Base-by-base conservation (phyloP, 225 moss, liverwort and hornwort species). In the Takakia lepidozioides region DNA sequence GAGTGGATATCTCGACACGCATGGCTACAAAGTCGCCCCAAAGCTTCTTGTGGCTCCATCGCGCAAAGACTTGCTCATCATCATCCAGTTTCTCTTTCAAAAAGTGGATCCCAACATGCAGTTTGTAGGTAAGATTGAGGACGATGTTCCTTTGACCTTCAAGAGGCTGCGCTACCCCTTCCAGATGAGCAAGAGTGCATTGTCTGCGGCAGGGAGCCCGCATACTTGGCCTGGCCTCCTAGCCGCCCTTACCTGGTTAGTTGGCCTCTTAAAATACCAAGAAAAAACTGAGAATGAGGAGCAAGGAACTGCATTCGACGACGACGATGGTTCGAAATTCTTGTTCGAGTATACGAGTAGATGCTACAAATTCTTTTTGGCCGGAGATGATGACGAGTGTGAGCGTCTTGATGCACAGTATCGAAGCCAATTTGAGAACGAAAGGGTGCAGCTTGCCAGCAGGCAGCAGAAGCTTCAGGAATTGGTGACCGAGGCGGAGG, bases 141-240 rank as follows among this genome's bases (percentile, higher is more conserved):
- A 91, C 54, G 98, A 98, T 35, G 98, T 98, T 3, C 98, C 87
- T 3, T 18, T 78, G 3, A 48, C 85, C 45, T 98, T 98, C 55
- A 91, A 84, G 65, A 69, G 81, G 44, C 30, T 91, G 18, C 91
- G 91, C 7, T 98, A 98, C 51, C 98, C 91, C 18, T 85, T 83
- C 37, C 83, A 78, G 65, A 98, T 98, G 46, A 91, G 85, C 35
- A 78, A 87, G 56, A 98, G 98, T 30, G 87, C 91, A 3, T 46
- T 98, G 51, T 81, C 85, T 58, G 91, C 98, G 2, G 91, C 91
- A 20, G 98, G 98, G 51, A 91, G 87, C 62, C 87, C 87, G 1
- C 73, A 85, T 45, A 91, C 98, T 19, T 98, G 98, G 98, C 98
- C 98, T 2, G 78, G 82, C 14, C 64, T 98, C 51, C 85, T 98